phyloP scores from a whole-genome alignment of 306 rosid genomes.

The Rosa lucieae region DNA sequence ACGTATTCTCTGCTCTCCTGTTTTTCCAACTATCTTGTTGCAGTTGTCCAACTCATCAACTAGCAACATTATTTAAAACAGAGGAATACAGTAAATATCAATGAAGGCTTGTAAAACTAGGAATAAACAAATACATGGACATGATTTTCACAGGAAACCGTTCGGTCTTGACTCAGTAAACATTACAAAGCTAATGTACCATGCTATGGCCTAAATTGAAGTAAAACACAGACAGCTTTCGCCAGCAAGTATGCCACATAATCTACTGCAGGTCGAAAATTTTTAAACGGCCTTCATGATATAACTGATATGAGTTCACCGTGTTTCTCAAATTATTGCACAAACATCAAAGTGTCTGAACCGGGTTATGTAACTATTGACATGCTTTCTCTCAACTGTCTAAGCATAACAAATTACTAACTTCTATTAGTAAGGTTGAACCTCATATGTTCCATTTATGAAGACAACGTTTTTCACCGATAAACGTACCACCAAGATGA shows the following conservation, averaged over 20 bases:
- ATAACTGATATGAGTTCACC: neutral
- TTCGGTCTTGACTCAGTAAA: neutral
- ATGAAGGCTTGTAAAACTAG: neutral
- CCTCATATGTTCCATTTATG: neutral
- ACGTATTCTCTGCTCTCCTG: slow-evolving; percentile 45
- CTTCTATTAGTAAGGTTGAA: neutral
- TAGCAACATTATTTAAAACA: slow-evolving; percentile 34
- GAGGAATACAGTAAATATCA: slow-evolving; percentile 6
- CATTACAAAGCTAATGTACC: neutral
- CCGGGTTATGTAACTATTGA: neutral
- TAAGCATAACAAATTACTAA: neutral
- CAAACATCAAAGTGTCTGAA: neutral
- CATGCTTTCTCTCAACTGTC: neutral
- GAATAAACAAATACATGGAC: neutral
- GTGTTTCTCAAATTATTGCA: neutral
- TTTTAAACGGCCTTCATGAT: neutral
- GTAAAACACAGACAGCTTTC: neutral
- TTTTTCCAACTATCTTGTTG: slow-evolving; percentile 85
- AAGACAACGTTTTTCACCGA: neutral
- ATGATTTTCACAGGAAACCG: neutral
- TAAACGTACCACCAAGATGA: slow-evolving; percentile 1
- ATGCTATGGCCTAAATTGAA: neutral
- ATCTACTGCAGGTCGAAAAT: neutral
- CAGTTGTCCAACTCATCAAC: slow-evolving; percentile 98
- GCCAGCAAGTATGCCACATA: neutral